Evolutionary conservation across 2,329 filamentous ascomycete genomes (phyloP), one percentile per base, ranked within the genome.

Genomic region (Alternaria ventricosa): DNA sequence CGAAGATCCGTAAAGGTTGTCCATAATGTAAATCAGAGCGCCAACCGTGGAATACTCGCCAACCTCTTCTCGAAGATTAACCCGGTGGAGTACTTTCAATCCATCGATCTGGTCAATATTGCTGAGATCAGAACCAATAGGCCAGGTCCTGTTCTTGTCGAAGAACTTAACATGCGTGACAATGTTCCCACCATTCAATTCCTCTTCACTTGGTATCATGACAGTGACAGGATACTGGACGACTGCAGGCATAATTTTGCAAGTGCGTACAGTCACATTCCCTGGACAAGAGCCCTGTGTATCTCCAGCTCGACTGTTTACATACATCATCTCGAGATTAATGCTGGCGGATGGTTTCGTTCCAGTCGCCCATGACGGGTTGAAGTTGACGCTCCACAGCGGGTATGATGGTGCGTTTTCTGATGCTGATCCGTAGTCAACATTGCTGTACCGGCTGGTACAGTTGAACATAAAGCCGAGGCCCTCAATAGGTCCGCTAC

Each of bases 131-230:
- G 62, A 30, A 33, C 57, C 50, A 11, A 70, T 58, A 2, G 60
- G 41, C 56, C 62, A 62, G 0, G 55, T 13, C 1, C 11, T 28
- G 18, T 64, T 61, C 30, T 72, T 57, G 8, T 68, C 60, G 55
- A 60, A 72, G 60, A 74, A 74, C 22, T 72, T 72, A 47, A 72
- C 45, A 36, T 74, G 70, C 0, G 65, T 69, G 15, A 73, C 71
- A 15, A 73, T 73, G 18, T 73, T 73, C 3, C 18, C 47, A 3
- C 70, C 71, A 0, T 53, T 15, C 0, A 73, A 51, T 33, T 73
- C 71, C 55, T 73, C 68, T 49, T 72, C 33, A 5, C 70, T 72
- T 10, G 71, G 71, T 12, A 57, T 64, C 70, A 72, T 74, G 36
- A 72, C 66, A 1, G 63, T 68, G n/a, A 74, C 57, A 0, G 71